These are phyloP conservation scores for Cordyceps cicadae DNA, from an alignment of 2,329 filamentous ascomycete species.

Conservation along the genomic window DNA sequence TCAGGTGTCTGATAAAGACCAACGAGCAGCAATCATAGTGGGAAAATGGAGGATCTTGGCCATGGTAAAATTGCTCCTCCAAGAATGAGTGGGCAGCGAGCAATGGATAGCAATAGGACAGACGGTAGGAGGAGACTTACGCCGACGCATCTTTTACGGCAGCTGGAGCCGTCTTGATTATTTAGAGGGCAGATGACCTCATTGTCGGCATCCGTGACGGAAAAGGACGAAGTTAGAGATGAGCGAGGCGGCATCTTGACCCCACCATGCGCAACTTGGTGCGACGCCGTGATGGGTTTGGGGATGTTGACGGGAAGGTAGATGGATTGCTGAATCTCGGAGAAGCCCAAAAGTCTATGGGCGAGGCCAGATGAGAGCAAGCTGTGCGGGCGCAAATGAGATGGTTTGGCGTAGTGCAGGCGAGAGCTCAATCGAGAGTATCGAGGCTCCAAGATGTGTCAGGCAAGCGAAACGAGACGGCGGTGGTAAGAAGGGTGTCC, in stretches of 20 bases:
- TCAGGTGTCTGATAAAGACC: conserved; percentile 14
- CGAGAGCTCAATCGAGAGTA: background rate
- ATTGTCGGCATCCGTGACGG: conserved; percentile 83
- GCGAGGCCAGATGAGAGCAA: background rate
- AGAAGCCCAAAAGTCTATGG: background rate
- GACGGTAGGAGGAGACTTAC: conserved; percentile 53
- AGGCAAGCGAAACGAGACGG: background rate
- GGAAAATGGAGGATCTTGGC: background rate
- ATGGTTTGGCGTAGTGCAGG: background rate
- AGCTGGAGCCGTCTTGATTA: conserved; percentile 94
- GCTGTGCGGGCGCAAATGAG: background rate
- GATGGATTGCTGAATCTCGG: background rate
- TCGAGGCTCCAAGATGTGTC: background rate
- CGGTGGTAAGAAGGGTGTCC: background rate
- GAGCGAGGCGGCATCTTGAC: conserved; percentile 81
- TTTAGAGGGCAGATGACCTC: conserved; percentile 94
- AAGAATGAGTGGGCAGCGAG: background rate
- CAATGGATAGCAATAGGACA: background rate
- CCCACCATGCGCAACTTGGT: conserved; percentile 42
- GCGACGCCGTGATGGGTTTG: conserved; percentile 3
- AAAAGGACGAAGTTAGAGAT: conserved; percentile 82
- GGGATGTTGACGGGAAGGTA: background rate
- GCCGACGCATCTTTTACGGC: conserved; percentile 94
- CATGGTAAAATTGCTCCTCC: background rate
- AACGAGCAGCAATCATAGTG: background rate